These are phyloP conservation scores for Cladosporium colombiae DNA, from an alignment of 2,329 filamentous ascomycete genomes.

Conservation along the genomic window DNA sequence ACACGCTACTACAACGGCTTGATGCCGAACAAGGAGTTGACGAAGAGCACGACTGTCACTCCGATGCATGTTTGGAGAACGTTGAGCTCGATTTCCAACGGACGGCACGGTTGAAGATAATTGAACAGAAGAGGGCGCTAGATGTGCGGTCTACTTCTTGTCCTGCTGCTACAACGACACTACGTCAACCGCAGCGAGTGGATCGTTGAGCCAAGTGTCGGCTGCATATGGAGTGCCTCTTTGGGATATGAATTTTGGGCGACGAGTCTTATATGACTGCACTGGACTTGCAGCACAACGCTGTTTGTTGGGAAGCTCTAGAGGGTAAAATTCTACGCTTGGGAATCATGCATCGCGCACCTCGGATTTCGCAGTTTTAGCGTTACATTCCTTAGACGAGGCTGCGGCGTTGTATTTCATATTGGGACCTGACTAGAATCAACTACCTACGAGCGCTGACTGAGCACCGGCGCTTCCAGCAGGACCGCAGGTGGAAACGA, in stretches of 20 bases:
- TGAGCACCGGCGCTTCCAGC: neutral
- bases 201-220: neutral
- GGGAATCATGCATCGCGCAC: neutral
- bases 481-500: neutral
- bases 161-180: neutral
- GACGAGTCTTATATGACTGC: neutral
- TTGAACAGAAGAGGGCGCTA: neutral
- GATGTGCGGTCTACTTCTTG: conserved; percentile 1
- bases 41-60: neutral
- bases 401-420: neutral
- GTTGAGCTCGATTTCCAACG: neutral
- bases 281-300: neutral
- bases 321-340: neutral
- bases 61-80: neutral
- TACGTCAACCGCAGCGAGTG: neutral
- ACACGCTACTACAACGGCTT: neutral
- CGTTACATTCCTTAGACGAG: neutral
- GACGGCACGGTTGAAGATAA: neutral
- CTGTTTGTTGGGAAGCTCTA: neutral
- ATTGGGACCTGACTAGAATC: neutral
- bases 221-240: neutral
- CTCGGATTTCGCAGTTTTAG: neutral
- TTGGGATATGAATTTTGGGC: neutral
- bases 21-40: neutral
- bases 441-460: neutral